Conservation (phyloP, 2,329 filamentous ascomycete genomes). For the Alternaria dauci region DNA sequence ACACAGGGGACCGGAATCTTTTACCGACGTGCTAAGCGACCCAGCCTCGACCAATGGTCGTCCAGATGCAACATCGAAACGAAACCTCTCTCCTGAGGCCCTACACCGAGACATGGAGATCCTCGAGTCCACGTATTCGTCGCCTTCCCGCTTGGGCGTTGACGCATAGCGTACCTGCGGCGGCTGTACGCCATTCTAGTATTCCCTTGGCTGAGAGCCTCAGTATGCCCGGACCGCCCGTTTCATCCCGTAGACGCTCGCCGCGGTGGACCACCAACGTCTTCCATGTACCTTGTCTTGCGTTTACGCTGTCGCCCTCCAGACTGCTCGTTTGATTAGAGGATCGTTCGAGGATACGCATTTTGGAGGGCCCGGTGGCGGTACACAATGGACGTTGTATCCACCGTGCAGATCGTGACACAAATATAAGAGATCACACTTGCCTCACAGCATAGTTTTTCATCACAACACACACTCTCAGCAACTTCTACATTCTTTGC, state of each 20-base stretch:
- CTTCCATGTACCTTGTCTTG: constrained; percentile 36
- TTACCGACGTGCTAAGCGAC: constrained; percentile 39
- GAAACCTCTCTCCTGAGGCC: constrained; percentile 36
- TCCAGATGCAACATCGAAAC: constrained; percentile 30
- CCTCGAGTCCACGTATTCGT: constrained; percentile 20
- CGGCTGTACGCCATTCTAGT: constrained; percentile 16
- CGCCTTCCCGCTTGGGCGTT: constrained; percentile 28
- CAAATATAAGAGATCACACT: constrained; percentile 38
- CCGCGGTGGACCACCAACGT: constrained; percentile 33
- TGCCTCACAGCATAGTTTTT: constrained; percentile 16
- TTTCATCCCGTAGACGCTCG: constrained; percentile 46
- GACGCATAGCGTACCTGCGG: constrained; percentile 44
- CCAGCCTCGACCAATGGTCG: constrained; percentile 36
- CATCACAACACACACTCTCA: constrained; percentile 31
- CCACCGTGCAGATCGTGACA: constrained; percentile 7
- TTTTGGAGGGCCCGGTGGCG: constrained; percentile 20
- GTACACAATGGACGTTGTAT: constrained; percentile 8
- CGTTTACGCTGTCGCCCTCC: constrained; percentile 28
- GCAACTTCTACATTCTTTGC: constrained; percentile 29
- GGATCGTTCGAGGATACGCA: constrained; percentile 29
- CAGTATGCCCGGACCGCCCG: constrained; percentile 32
- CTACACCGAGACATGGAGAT: constrained; percentile 22
- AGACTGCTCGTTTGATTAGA: constrained; percentile 43
- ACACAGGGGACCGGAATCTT: constrained; percentile 38
- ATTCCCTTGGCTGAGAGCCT: constrained; percentile 44